A percentile compares a stretch with the other conserved stretches of the same genome.
phyloP scores from a whole-genome alignment of 2,329 filamentous ascomycete species.

The Ilyonectria robusta region DNA sequence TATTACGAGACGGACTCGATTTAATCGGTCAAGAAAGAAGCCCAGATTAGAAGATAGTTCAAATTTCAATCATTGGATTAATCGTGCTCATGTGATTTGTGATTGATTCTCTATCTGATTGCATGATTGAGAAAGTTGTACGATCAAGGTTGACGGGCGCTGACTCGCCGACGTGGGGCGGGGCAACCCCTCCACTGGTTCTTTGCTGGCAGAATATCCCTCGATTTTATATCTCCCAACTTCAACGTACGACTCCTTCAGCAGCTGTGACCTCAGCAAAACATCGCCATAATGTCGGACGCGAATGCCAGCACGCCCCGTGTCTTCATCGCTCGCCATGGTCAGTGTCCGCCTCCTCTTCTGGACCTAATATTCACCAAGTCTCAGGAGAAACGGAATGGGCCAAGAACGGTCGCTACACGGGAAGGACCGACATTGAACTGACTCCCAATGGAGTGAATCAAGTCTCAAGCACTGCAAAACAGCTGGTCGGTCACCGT shows the following conservation, averaged over 20 bases:
- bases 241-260: too few relatives aligned
- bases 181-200: background rate
- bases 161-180: background rate
- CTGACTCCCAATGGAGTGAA: constrained; percentile 17
- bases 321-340: constrained; percentile 9
- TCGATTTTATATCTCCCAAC: background rate
- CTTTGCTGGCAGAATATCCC: background rate
- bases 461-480: constrained; percentile 17
- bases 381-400: constrained; percentile 17
- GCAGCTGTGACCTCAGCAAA: background rate
- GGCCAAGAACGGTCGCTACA: constrained; percentile 12
- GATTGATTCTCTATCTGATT: background rate
- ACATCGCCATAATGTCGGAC: background rate
- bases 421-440: constrained; percentile 23
- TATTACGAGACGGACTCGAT: constrained; percentile 24
- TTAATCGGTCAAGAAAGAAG: background rate
- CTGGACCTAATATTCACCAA: background rate
- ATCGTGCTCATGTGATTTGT: too few relatives aligned
- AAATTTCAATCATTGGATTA: too few relatives aligned
- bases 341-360: background rate
- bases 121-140: background rate
- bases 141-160: background rate
- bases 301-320: constrained; percentile 1
- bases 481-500: constrained; percentile 62
- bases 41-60: too few relatives aligned